These are phyloP conservation scores for Calonectria leucothoes DNA, from an alignment of 2,329 filamentous ascomycete genomes.

Conservation along the genomic window DNA sequence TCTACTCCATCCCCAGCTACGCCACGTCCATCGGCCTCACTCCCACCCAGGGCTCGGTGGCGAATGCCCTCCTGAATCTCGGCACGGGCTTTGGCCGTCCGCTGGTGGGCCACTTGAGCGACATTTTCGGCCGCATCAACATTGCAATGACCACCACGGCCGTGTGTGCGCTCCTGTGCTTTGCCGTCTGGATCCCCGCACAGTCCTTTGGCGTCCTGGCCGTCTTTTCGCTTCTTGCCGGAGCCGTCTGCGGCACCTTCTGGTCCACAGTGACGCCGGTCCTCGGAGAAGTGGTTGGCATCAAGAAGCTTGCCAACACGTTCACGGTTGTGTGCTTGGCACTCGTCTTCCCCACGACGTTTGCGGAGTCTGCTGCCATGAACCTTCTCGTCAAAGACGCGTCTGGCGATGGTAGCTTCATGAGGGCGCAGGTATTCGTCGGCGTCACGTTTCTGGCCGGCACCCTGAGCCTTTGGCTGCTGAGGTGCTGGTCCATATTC, in stretches of 20 bases:
- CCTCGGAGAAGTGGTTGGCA: conserved; percentile 69
- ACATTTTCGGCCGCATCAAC: conserved; percentile 18
- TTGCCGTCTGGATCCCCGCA: conserved; percentile 19
- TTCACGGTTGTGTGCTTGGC: conserved; percentile 70
- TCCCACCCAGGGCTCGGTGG: conserved; percentile 15
- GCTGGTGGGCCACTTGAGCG: conserved; percentile 20
- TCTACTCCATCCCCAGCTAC: conserved; percentile 19
- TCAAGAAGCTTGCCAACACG: conserved; percentile 66
- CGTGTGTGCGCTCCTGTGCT: conserved; percentile 9
- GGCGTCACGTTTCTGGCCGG: conserved; percentile 72
- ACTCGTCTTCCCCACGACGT: conserved; percentile 66
- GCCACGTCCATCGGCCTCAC: conserved; percentile 15
- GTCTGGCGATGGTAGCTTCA: conserved; percentile 52
- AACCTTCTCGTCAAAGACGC: conserved; percentile 59
- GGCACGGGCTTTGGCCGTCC: conserved; percentile 9
- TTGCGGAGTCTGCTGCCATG: conserved; percentile 61
- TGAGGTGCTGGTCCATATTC: conserved; percentile 70
- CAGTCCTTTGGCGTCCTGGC: background rate
- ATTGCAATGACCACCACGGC: conserved; percentile 7
- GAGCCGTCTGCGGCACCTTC: conserved; percentile 15
- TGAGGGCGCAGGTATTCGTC: conserved; percentile 69
- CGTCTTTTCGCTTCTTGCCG: conserved; percentile 11
- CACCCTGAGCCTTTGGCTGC: conserved; percentile 62
- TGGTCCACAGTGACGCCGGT: conserved; percentile 64
- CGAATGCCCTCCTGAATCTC: conserved; percentile 16